phyloP scores from a whole-genome alignment of 1,139 yeast species.

The Hyphopichia khmerensis region DNA sequence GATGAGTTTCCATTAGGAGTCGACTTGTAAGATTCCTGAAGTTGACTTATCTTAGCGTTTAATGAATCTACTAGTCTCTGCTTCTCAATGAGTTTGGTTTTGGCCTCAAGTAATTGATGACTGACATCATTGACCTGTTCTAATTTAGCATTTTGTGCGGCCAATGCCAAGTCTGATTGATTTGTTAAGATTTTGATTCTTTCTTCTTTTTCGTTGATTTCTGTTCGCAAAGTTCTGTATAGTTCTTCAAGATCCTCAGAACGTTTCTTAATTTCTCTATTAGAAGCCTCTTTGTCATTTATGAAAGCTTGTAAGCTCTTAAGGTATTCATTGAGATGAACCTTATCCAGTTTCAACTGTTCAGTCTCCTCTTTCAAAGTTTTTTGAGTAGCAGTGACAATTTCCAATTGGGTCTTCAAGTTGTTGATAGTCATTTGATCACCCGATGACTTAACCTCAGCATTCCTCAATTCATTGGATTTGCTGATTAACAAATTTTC shows the following conservation, averaged over 20 bases:
- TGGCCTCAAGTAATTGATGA: slow-evolving; percentile 39
- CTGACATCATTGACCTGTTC: slow-evolving; percentile 58
- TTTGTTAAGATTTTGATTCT: slow-evolving; percentile 45
- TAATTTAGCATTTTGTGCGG: slow-evolving; percentile 65
- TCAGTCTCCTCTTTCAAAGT: slow-evolving; percentile 56
- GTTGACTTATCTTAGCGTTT: slow-evolving; percentile 20
- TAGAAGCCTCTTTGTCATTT: slow-evolving; percentile 59
- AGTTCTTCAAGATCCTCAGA: slow-evolving; percentile 50
- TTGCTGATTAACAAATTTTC: slow-evolving; percentile 55
- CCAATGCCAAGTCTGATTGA: slow-evolving; percentile 56
- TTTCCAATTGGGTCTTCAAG: slow-evolving; percentile 53
- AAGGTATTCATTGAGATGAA: slow-evolving; percentile 59
- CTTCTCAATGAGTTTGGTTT: slow-evolving; percentile 37
- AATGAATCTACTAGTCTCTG: slow-evolving; percentile 25
- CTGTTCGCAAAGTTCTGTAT: slow-evolving; percentile 52
- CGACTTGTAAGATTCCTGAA: slow-evolving; percentile 8
- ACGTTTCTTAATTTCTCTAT: slow-evolving; percentile 51
- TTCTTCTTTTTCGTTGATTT: slow-evolving; percentile 51
- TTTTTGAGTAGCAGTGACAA: slow-evolving; percentile 49
- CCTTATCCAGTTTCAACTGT: slow-evolving; percentile 57
- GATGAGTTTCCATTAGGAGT: not conserved
- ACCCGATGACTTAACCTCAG: slow-evolving; percentile 51
- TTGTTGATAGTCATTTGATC: slow-evolving; percentile 48
- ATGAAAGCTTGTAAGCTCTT: slow-evolving; percentile 60
- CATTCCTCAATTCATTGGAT: slow-evolving; percentile 52